These are phyloP conservation scores for Moesziomyces globuligerus DNA, from an alignment of 1,284 basidiomycete species.

Conservation along the genomic window DNA sequence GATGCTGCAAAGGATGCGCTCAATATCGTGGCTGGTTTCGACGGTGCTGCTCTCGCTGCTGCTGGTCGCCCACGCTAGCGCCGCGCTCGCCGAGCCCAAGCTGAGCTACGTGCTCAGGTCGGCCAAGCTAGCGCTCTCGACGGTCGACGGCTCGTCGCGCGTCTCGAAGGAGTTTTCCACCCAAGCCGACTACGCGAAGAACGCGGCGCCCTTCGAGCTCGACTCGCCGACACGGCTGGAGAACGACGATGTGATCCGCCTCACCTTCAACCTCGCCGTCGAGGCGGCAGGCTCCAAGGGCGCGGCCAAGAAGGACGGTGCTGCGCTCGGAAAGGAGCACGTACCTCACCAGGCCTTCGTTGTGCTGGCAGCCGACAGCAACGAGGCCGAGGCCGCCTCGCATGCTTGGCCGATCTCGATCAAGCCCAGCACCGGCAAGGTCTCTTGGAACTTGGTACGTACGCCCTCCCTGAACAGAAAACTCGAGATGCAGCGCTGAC, in stretches of 20 bases:
- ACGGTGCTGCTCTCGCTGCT: conserved; percentile 15
- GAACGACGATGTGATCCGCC: conserved; percentile 49
- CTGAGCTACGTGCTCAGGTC: conserved; percentile 45
- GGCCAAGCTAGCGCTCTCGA: conserved; percentile 46
- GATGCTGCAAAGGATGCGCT: conserved; percentile 12
- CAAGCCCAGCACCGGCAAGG: conserved; percentile 49
- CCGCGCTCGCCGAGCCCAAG: conserved; percentile 37
- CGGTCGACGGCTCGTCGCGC: conserved; percentile 47
- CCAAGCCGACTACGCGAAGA: conserved; percentile 28
- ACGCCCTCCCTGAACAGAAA: background rate
- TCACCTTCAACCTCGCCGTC: conserved; percentile 40
- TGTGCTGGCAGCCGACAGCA: conserved; percentile 28
- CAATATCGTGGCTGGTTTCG: conserved; percentile 13
- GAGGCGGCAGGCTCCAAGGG: conserved; percentile 19
- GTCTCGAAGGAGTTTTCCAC: conserved; percentile 41
- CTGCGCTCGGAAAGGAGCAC: conserved; percentile 35
- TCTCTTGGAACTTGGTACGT: conserved; percentile 51
- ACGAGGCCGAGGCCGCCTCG: conserved; percentile 3
- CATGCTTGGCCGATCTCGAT: conserved; percentile 41
- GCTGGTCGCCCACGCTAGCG: conserved; percentile 18
- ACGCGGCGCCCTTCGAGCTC: conserved; percentile 31
- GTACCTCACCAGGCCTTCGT: conserved; percentile 50
- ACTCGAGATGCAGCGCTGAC: background rate
- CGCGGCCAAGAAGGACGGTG: conserved; percentile 21
- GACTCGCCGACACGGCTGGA: conserved; percentile 35